Evolutionary conservation across 352 stramenopile species (phyloP).

Genomic region (Pythium aquatile): DNA sequence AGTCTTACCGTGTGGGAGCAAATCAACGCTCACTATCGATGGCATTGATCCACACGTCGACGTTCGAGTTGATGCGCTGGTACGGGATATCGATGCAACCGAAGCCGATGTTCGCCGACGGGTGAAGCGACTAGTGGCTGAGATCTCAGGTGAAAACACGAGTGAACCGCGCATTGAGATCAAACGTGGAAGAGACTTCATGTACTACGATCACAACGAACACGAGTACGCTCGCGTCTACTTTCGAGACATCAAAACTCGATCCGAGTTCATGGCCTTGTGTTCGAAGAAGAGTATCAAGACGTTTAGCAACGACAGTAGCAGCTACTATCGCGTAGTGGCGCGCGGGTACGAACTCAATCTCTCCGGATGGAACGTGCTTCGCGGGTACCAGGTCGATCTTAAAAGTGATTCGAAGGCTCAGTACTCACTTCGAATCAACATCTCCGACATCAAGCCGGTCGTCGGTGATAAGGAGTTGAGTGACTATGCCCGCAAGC

Average conservation of each 20-base stretch:
- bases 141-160: not conserved
- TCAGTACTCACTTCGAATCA: not conserved
- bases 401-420: not conserved
- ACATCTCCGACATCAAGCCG: not conserved
- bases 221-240: not conserved
- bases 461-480: not conserved
- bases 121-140: not conserved
- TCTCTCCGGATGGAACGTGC: not conserved
- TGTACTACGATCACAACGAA: not conserved
- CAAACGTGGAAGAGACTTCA: not conserved
- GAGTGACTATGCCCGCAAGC: not conserved
- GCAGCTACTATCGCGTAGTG: not conserved
- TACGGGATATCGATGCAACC: not conserved
- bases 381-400: not conserved
- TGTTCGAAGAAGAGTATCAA: not conserved
- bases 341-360: not conserved
- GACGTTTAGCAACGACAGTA: conserved; percentile 2
- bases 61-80: not conserved
- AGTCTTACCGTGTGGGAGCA: not conserved
- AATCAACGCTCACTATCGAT: not conserved
- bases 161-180: not conserved
- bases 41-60: conserved; percentile 1
- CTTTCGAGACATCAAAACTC: not conserved
- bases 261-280: not conserved
- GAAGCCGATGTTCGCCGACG: no score